Conservation (phyloP, 139 green algal genomes). For the Picochlorum sp. region DNA sequence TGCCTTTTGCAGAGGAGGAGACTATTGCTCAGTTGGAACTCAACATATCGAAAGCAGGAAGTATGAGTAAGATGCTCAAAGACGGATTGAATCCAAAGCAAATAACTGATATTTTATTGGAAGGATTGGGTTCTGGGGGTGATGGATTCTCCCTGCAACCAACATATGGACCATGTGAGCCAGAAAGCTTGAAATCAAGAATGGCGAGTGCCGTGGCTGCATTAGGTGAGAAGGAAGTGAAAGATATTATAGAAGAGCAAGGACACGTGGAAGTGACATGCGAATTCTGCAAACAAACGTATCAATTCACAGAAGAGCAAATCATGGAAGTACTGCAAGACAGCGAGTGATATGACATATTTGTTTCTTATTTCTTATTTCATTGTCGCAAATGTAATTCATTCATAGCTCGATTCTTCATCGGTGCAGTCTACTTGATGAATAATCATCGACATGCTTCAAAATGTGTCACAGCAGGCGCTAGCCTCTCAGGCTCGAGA, state of each 20-base stretch:
- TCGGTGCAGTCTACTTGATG: too few relatives aligned
- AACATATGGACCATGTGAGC: conserved; percentile 74
- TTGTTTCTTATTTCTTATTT: conserved; percentile 1
- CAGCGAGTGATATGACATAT: neutral
- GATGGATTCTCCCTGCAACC: conserved; percentile 36
- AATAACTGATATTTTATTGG: conserved; percentile 60
- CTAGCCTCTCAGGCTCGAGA: too few relatives aligned
- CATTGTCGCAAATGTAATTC: neutral
- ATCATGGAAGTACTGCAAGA: conserved; percentile 19
- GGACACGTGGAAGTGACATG: conserved; percentile 71
- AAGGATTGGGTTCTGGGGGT: conserved; percentile 41
- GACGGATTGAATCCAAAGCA: conserved; percentile 41
- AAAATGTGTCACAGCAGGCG: too few relatives aligned
- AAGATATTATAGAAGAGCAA: conserved; percentile 57
- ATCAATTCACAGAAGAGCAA: conserved; percentile 48
- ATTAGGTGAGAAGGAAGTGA: conserved; percentile 38
- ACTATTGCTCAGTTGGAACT: conserved; percentile 67
- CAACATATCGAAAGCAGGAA: conserved; percentile 52
- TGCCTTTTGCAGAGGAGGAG: conserved; percentile 82
- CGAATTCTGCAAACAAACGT: conserved; percentile 58
- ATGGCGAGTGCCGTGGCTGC: conserved; percentile 53
- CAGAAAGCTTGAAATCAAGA: conserved; percentile 34
- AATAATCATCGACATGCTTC: too few relatives aligned
- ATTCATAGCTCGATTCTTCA: too few relatives aligned
- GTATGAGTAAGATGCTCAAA: conserved; percentile 57